phyloP scores from a whole-genome alignment of 768 basidiomycete genomes.

The Melanogaster broomeanus region DNA sequence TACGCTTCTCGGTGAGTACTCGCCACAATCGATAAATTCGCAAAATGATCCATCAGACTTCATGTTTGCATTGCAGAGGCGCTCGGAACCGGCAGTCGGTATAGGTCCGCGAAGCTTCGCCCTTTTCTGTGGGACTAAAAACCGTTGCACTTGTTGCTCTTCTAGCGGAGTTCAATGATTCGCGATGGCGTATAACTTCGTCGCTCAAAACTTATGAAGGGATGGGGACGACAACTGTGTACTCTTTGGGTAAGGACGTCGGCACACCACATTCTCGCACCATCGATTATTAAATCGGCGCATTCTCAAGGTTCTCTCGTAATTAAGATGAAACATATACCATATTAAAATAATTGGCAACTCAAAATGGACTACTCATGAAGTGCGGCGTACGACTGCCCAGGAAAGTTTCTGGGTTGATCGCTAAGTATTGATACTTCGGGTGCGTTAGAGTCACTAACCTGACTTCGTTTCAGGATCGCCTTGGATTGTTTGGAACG shows the following conservation, averaged over 20 bases:
- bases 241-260: slow-evolving; percentile 13
- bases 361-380: background rate
- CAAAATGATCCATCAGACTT: background rate
- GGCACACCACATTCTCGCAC: background rate
- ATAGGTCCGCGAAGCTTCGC: background rate
- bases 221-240: slow-evolving; percentile 15
- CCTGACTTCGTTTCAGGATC: background rate
- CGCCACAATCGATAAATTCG: background rate
- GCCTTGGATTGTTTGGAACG: slow-evolving; percentile 18
- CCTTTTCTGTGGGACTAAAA: background rate
- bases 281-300: background rate
- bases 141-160: background rate
- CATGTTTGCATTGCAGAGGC: slow-evolving; percentile 4
- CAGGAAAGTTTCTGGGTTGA: slow-evolving; percentile 4
- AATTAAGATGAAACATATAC: background rate
- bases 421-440: background rate
- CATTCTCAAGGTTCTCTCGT: background rate
- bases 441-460: background rate
- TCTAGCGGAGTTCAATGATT: slow-evolving; percentile 24
- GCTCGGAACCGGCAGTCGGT: slow-evolving; percentile 5
- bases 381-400: slow-evolving; percentile 7
- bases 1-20: background rate
- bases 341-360: background rate
- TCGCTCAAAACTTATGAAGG: slow-evolving; percentile 24
- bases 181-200: slow-evolving; percentile 27